Percentiles rank a stretch among this genome's conserved stretches.
phyloP scores from a whole-genome alignment of 768 basidiomycete species.

The Boletellus ananiceps region DNA sequence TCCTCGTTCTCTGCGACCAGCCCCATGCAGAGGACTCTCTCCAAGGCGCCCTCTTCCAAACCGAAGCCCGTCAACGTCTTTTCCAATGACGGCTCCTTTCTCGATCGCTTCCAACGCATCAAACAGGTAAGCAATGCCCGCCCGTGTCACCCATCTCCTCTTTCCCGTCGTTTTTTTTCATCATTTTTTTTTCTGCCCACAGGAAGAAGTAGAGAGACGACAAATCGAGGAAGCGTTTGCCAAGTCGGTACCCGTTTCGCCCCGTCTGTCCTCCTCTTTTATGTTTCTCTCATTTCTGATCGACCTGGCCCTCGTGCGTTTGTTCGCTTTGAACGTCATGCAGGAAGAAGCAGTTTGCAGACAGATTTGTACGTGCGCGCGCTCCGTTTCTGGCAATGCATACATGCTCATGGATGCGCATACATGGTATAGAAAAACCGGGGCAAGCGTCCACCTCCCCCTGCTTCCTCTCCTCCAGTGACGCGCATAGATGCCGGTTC shows the following conservation, averaged over 20 bases:
- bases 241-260: conserved; percentile 36
- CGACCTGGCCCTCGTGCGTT: too few species aligned
- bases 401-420: background rate
- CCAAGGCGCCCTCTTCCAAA: conserved; percentile 23
- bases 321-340: too few species aligned
- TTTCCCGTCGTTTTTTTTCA: too few species aligned
- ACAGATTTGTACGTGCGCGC: conserved; percentile 50
- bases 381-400: too few species aligned
- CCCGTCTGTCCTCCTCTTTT: background rate
- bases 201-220: conserved; percentile 59
- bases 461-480: conserved; percentile 35
- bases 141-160: background rate
- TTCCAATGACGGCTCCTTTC: conserved; percentile 65
- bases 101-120: conserved; percentile 56
- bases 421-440: conserved; percentile 45
- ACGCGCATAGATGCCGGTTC: conserved; percentile 30
- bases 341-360: conserved; percentile 59
- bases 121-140: conserved; percentile 41
- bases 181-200: background rate
- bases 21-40: conserved; percentile 10
- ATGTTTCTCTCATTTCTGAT: background rate
- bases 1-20: background rate
- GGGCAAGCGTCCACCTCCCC: conserved; percentile 48
- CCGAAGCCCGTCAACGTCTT: conserved; percentile 57
- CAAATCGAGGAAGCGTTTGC: conserved; percentile 48